Evolutionary conservation across 2,329 filamentous ascomycete genomes (phyloP).

Genomic region (Aureobasidium melanogenum): DNA sequence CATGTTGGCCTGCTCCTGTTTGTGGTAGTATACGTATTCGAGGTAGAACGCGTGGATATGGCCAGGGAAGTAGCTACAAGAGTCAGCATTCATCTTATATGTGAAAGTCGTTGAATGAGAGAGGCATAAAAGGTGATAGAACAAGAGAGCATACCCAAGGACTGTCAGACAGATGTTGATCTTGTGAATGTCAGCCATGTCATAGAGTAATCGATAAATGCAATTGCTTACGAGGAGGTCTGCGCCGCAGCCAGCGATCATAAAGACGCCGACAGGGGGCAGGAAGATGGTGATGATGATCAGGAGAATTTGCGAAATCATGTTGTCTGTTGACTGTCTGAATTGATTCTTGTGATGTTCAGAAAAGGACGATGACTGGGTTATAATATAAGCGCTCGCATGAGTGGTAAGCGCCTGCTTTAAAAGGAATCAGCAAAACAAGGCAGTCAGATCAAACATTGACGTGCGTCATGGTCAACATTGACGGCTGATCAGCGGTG

Average conservation of each 20-base stretch:
- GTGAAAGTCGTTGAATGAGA: no score
- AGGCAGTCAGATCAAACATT: not conserved
- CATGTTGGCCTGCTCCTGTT: constrained; percentile 52
- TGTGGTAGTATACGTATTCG: constrained; percentile 75
- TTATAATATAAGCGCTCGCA: not conserved
- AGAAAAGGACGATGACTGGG: not conserved
- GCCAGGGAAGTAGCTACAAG: constrained; percentile 67
- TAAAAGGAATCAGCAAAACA: not conserved
- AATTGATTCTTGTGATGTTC: not conserved
- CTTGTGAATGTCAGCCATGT: no score
- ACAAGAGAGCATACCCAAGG: no score
- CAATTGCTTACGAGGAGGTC: constrained; percentile 28
- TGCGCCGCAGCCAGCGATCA: constrained; percentile 40
- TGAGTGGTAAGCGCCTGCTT: not conserved
- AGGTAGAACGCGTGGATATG: constrained; percentile 69
- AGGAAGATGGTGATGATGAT: constrained; percentile 39
- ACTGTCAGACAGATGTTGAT: constrained; percentile 41
- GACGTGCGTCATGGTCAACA: not conserved
- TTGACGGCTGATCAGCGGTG: not conserved
- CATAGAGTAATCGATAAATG: no score
- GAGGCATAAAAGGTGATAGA: no score
- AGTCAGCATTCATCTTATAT: no score
- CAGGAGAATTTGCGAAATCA: constrained; percentile 31
- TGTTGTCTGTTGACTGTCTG: constrained; percentile 7
- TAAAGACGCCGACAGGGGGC: constrained; percentile 40